Base-by-base conservation (phyloP, 1,284 basidiomycete species). In the Vanrija sp. region DNA sequence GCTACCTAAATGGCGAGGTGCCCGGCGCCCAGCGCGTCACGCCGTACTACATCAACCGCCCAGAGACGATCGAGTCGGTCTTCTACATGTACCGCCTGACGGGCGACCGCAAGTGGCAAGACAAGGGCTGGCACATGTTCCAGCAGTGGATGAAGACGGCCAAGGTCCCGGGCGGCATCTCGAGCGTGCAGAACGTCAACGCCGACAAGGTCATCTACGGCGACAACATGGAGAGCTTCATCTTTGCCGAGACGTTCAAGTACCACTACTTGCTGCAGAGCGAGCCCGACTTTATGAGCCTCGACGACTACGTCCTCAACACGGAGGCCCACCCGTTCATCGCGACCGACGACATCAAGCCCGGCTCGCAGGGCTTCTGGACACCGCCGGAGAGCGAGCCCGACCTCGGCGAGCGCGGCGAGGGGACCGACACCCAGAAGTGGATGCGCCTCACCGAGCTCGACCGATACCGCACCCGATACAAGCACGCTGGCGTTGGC, bases 111-210 rank as follows among this genome's bases (percentile, higher is more conserved):
- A 73, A 73, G 53, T 83, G 81, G 81, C 79, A 80, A 64, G 80
- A 82, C 51, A 72, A 77, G 38, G 82, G 81, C 4, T 83, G 82
- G 82, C 75, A 78, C 58, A 82, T 82, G 81, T 83, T 82, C 53
- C 73, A 75, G 6, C 74, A 73, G 9, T 83, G 81, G 81, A 76
- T 80, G 50, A 71, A 75, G n/a, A 55, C 61, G n/a, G 62, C 67
- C 19, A 73, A 66, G 50, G 73, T 73, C 12, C 65, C 66, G 2
- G 68, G 62, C 4, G 79, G 78, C 1, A 72, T 80, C 47, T 70
- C 76, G 20, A 68, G 72, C 37, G 63, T 81, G 43, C 48, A 59
- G 10, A 75, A 81, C 59, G 79, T 81, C 23, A 77, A 77, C 3
- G 51, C 52, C 20, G 35, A 51, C 4, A 71, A 71, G 25, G 37